phyloP scores from a whole-genome alignment of 805 yeast genomes.

The Lipomyces lipofer region DNA sequence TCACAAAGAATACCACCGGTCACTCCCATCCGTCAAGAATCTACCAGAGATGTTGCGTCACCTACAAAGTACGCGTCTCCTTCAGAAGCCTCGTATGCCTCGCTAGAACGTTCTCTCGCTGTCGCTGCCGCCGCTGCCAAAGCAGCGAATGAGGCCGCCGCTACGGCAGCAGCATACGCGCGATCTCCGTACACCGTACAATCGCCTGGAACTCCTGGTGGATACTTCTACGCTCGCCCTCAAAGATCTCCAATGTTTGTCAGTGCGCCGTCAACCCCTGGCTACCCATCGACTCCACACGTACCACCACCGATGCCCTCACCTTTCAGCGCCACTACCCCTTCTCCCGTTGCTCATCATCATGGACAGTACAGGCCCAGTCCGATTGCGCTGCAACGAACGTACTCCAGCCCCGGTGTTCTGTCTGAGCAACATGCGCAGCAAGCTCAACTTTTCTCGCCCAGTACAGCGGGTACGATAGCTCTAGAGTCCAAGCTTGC shows the following conservation, averaged over 20 bases:
- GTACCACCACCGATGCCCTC: not conserved
- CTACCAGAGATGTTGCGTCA: constrained; percentile 5
- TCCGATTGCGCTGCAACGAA: constrained; percentile 17
- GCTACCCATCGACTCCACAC: not conserved
- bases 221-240: not conserved
- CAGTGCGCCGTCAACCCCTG: constrained; percentile 2
- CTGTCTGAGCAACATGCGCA: constrained; percentile 9
- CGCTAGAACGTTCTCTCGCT: constrained; percentile 27
- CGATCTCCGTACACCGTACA: not conserved
- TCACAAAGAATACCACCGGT: constrained; percentile 7
- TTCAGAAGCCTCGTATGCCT: constrained; percentile 28
- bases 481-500: constrained; percentile 19
- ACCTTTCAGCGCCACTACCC: not conserved
- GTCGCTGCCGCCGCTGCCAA: constrained; percentile 28
- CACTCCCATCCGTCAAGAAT: constrained; percentile 17
- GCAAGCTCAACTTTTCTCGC: not conserved
- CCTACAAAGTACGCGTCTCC: constrained; percentile 25
- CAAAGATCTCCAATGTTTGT: constrained; percentile 2
- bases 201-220: not conserved
- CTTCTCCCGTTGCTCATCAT: constrained; percentile 8
- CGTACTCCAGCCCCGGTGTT: constrained; percentile 17
- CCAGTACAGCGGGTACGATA: not conserved
- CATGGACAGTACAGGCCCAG: constrained; percentile 1
- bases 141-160: constrained; percentile 10
- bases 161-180: not conserved